These are phyloP conservation scores for Trichoderma sp. DNA, from an alignment of 2,329 filamentous ascomycete genomes.

Conservation along the genomic window DNA sequence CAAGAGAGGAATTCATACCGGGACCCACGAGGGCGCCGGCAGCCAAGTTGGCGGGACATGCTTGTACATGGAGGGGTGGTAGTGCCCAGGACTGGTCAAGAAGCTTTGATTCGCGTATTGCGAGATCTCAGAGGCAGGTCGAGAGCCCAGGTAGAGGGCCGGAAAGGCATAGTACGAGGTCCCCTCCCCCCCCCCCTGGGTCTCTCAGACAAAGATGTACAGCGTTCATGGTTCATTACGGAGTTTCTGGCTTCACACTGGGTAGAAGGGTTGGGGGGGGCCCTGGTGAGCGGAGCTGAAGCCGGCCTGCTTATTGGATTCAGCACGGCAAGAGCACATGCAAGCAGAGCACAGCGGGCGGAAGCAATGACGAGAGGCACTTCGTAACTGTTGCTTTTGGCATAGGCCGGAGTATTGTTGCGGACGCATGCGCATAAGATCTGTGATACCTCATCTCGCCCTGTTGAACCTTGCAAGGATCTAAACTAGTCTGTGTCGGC, in stretches of 20 bases:
- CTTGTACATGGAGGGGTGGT: constrained; percentile 3
- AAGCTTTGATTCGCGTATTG: background rate
- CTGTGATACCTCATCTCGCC: constrained; percentile 43
- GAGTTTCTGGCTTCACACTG: background rate
- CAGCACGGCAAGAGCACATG: background rate
- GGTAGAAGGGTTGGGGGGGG: background rate
- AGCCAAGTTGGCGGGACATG: constrained; percentile 37
- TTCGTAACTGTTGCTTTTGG: constrained; percentile 8
- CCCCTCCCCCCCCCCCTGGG: background rate
- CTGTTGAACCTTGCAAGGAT: constrained; percentile 30
- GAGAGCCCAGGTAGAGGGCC: background rate
- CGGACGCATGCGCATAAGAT: constrained; percentile 35
- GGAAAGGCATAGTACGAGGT: background rate
- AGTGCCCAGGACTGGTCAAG: background rate
- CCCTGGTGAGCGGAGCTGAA: background rate
- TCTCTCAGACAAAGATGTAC: background rate
- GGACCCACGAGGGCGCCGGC: constrained; percentile 28
- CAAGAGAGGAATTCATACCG: constrained; percentile 24
- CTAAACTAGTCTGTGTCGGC: constrained; percentile 15
- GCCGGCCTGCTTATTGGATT: constrained; percentile 10
- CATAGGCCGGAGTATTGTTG: constrained; percentile 35
- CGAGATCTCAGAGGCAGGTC: constrained; percentile 5
- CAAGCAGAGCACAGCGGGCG: constrained; percentile 1
- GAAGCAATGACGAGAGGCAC: constrained; percentile 17
- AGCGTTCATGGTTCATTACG: constrained; percentile 4